Evolutionary conservation across 805 yeast genomes (phyloP).

Genomic region (Suhomyces tanzawaensis): DNA sequence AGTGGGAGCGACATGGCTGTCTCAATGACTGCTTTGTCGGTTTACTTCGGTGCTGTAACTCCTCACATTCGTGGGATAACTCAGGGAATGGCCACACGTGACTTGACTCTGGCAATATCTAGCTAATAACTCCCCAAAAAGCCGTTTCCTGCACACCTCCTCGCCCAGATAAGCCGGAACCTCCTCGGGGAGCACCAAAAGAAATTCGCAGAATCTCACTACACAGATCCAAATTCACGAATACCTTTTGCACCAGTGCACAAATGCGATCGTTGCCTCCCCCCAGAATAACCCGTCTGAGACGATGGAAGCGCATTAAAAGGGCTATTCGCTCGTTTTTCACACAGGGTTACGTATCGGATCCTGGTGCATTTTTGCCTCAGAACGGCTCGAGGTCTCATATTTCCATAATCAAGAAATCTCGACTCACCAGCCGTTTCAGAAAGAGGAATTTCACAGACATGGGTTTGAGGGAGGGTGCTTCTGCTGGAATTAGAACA

Average conservation of each 20-base stretch:
- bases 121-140: no score
- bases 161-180: neutral
- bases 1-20: no score
- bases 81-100: no score
- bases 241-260: neutral
- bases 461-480: conserved; percentile 15
- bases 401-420: conserved; percentile 24
- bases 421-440: conserved; percentile 21
- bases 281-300: conserved; percentile 30
- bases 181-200: conserved; percentile 1
- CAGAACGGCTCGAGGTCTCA: conserved; percentile 14
- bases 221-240: neutral
- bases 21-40: no score
- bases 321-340: conserved; percentile 26
- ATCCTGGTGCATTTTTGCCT: conserved; percentile 23
- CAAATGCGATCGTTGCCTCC: conserved; percentile 26
- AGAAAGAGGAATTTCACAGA: conserved; percentile 11
- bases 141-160: no score
- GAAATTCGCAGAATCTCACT: neutral
- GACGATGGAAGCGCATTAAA: conserved; percentile 32
- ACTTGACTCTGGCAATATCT: conserved; percentile 3
- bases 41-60: no score
- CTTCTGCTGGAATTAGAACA: conserved; percentile 16
- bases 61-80: no score
- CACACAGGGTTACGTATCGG: conserved; percentile 25